Evolutionary conservation across 192 early-diverging fungal genomes (phyloP), one percentile per base, ranked within the genome.

Genomic region (Polychytrium aggregatum): DNA sequence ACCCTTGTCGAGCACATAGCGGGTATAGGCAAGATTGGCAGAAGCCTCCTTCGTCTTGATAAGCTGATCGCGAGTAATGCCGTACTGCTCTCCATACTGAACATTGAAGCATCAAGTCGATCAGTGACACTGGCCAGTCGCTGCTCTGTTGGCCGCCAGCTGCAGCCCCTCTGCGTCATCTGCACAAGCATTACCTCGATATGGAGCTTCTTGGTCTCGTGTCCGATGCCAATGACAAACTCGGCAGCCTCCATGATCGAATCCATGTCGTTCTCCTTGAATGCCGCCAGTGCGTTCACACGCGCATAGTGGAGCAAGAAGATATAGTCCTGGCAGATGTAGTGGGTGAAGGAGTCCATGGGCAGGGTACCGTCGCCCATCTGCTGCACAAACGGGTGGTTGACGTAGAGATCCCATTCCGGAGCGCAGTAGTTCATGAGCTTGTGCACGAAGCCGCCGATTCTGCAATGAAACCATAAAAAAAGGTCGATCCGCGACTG

Each of bases 321-420:
- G 28, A 85, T 57, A 49, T 89, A 89, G 61, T 92, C 89, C 56
- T 92, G 88, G 44, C 81, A 76, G 21, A 92, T 76, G 46, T 81
- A 92, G 57, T 87, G 70, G 18, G 77, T 65, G 62, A 92, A 92
- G 25, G 51, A 74, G 31, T 79, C 69, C 9, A 53, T 55, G n/a
- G 72, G 68, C 35, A 92, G 60, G 0, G 83, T 81, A 16, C 85
- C 89, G 46, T 84, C 77, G 1, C 68, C 83, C n/a, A 88, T 71
- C 0, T 74, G 67, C 17, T 50, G 68, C 0, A 92, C 89, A 75
- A 92, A 89, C 22, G 60, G 52, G 52, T 92, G 89, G 31, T 78
- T 39, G 13, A 71, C 71, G 60, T 83, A 89, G 17, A 71, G 59
- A 11, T 64, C 46, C 85, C 87, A 92, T 20, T 67, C 64, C 21